A percentile compares a stretch with the other conserved stretches of the same genome.
Evolutionary conservation across 441 rosid genomes (phyloP).

Genomic region (Viola pubescens): DNA sequence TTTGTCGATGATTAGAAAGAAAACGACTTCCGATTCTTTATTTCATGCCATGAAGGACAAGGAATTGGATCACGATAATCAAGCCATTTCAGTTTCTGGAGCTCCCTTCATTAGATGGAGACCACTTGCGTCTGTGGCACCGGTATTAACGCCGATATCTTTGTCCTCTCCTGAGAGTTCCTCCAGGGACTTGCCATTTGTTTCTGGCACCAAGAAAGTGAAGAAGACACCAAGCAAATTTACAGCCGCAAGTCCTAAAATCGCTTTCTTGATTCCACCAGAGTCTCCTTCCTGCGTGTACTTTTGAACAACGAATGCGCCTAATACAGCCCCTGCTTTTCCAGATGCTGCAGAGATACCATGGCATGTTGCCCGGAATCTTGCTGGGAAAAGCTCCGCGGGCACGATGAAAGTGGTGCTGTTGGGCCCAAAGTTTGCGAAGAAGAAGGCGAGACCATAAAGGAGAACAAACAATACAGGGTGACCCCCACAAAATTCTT

Average conservation of each 20-base stretch:
- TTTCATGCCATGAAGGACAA: too few relatives aligned
- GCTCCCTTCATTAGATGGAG: too few relatives aligned
- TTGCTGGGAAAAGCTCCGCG: constrained; percentile 62
- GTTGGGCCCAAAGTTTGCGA: constrained; percentile 67
- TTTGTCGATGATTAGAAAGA: too few relatives aligned
- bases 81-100: too few relatives aligned
- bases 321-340: constrained; percentile 60
- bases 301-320: constrained; percentile 48
- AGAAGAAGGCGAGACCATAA: constrained; percentile 48
- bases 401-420: constrained; percentile 63
- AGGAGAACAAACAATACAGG: constrained; percentile 24
- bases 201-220: constrained; percentile 55
- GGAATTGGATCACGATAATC: too few relatives aligned
- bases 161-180: constrained; percentile 51
- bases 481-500: constrained; percentile 28
- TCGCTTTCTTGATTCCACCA: constrained; percentile 25
- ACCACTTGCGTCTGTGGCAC: too few relatives aligned
- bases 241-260: constrained; percentile 37
- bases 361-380: constrained; percentile 59
- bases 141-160: not conserved
- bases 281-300: constrained; percentile 26
- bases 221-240: constrained; percentile 42
- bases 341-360: constrained; percentile 65
- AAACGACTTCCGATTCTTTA: too few relatives aligned
- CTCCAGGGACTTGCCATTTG: constrained; percentile 57